Conservation (phyloP, 2,329 filamentous ascomycete genomes). For the Fusarium marasasianum region DNA sequence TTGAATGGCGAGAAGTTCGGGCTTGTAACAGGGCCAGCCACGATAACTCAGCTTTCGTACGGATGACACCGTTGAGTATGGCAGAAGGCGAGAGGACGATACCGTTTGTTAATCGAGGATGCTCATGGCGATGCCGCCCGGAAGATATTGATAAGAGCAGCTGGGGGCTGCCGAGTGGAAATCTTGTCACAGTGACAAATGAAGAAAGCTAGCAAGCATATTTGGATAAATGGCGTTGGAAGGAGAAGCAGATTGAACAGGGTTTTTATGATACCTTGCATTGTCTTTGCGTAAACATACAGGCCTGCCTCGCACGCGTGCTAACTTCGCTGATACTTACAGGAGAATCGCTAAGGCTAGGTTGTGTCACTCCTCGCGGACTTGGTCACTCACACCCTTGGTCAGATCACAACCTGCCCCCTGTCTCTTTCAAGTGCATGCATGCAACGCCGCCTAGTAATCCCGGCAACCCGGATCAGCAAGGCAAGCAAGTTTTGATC, state of each 20-base stretch:
- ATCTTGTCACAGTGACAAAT: slow-evolving; percentile 17
- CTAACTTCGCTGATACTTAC: neutral
- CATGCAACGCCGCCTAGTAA: neutral
- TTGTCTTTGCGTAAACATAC: neutral
- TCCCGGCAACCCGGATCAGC: neutral
- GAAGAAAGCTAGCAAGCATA: slow-evolving; percentile 5
- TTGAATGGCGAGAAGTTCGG: slow-evolving; percentile 67
- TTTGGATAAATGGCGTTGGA: slow-evolving; percentile 15
- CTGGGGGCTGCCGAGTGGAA: slow-evolving; percentile 37
- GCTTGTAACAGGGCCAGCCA: slow-evolving; percentile 24
- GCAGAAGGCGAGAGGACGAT: slow-evolving; percentile 50
- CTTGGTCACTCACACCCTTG: slow-evolving; percentile 1
- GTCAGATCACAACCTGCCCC: neutral
- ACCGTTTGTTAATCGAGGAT: slow-evolving; percentile 60
- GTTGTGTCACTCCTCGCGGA: neutral
- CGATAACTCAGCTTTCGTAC: slow-evolving; percentile 12
- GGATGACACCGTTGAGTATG: slow-evolving; percentile 42
- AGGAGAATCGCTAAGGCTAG: neutral
- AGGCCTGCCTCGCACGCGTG: neutral
- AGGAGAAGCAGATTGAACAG: slow-evolving; percentile 24
- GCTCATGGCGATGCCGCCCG: slow-evolving; percentile 61
- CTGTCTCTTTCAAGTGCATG: neutral
- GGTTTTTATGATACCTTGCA: slow-evolving; percentile 17
- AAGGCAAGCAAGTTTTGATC: neutral
- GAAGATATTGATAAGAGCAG: slow-evolving; percentile 4